These are phyloP conservation scores for Xylaria grammica DNA, from an alignment of 495 filamentous ascomycete species.

Conservation along the genomic window DNA sequence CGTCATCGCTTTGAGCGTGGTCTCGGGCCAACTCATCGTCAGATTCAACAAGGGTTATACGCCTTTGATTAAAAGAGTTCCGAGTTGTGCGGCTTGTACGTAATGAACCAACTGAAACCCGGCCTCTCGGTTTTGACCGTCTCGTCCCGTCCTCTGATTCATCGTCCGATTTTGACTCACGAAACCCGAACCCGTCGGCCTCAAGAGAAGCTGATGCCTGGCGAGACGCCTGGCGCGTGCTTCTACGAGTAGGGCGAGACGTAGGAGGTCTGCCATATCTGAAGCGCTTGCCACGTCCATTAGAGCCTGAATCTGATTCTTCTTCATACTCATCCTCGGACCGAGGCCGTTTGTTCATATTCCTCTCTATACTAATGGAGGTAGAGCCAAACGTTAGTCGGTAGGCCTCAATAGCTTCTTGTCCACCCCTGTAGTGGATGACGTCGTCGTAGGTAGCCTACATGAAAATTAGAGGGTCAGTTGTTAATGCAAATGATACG, in stretches of 20 bases:
- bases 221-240: conserved; percentile 33
- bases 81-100: conserved; percentile 20
- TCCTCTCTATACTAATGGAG: neutral
- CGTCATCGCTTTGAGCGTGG: conserved; percentile 26
- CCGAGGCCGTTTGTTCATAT: conserved; percentile 20
- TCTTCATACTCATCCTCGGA: conserved; percentile 40
- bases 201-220: conserved; percentile 27
- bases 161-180: conserved; percentile 5
- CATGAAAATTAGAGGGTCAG: neutral
- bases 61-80: conserved; percentile 3
- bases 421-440: conserved; percentile 21
- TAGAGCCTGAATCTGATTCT: conserved; percentile 30
- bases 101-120: neutral
- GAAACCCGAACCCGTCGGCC: too few relatives aligned
- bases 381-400: neutral
- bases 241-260: conserved; percentile 21
- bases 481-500: neutral
- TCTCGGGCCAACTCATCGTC: conserved; percentile 49
- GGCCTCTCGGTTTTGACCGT: neutral
- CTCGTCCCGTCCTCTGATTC: conserved; percentile 3
- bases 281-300: neutral
- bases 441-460: conserved; percentile 24
- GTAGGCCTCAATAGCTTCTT: conserved; percentile 17
- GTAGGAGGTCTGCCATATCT: conserved; percentile 12
- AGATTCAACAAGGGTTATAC: conserved; percentile 37